Evolutionary conservation across 2,329 filamentous ascomycete genomes (phyloP), one percentile per base, ranked within the genome.

Genomic region (Amesomyces nigricolor): DNA sequence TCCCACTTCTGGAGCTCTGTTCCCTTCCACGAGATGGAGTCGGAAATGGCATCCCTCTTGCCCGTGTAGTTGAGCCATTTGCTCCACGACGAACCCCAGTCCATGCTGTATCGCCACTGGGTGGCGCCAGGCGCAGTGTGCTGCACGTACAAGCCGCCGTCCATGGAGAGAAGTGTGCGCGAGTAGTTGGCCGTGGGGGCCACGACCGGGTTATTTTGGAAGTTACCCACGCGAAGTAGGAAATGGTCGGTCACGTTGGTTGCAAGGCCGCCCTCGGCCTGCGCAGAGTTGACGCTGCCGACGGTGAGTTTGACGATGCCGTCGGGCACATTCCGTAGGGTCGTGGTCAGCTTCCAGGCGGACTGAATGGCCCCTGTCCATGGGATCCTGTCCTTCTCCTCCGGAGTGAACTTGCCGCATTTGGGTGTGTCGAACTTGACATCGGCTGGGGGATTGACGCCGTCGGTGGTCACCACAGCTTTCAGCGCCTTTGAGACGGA

Each of bases 101-200:
- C 82, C 32, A 78, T 77, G 16, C 79, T 81, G 64, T 83, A 86
- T 9, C 83, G 79, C 70, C 78, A 86, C 61, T 77, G 76, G 62
- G 82, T 78, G 8, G 83, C 83, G 19, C 83, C 83, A 8, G 81
- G 70, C 5, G 83, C 83, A 52, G 75, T 74, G 61, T 86, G 83
- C n/a, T 75, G 70, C 52, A 86, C 70, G 48, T 77, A 42, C 79
- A 71, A 69, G 2, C 67, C 61, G 6, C 61, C 62, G 29, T 75
- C 65, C 46, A 73, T 68, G 53, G 14, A 45, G 19, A 86, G 71
- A 1, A 86, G 72, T 4, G 70, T 72, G 6, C 70, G 72, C 5
- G 81, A 82, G 66, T 85, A 86, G 62, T 85, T 85, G 29, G 80
- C 79, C 2, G 69, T 67, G 3, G 79, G 78, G 62, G 82, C 85